Base-by-base conservation (phyloP, 352 stramenopile genomes). In the Globisporangium abappressorium region DNA sequence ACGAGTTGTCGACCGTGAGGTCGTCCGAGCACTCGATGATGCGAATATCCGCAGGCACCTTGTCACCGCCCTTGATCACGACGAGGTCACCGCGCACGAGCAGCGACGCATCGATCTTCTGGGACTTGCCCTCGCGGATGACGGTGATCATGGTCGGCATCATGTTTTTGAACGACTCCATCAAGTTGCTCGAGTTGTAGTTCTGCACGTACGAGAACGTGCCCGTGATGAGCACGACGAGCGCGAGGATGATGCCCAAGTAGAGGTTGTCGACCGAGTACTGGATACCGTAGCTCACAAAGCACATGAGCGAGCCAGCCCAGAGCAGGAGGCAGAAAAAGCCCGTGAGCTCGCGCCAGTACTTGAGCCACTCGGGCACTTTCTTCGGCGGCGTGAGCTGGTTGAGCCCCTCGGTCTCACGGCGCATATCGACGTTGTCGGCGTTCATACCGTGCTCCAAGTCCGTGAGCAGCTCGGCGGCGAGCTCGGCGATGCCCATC, bases 21-120 rank as follows among this genome's bases (percentile, higher is more conserved):
- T 98, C 93, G 79, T 98, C 92, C 20, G 91, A 97, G 65, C 86
- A 92, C 62, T 98, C 84, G n/a, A 99, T 71, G 59, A 99, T 80
- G 22, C 92, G 91, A 30, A 99, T 84, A 72, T 99, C 97, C 5
- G 96, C 97, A 9, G 97, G 91, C 0, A 99, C 94, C 71, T 98
- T 94, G 71, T 98, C 91, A 38, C 93, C 93, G 34, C 78, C 85
- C 61, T 97, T 94, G 7, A 98, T 69, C 24, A 91, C 54, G 28
- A 98, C 79, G 20, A 98, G 78, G 70, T 98, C 94, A 34, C 94
- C 94, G 38, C 79, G 75, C 6, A 97, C 87, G 8, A 98, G 76
- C 57, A 92, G 72, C 3, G 68, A 73, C 2, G 92, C 86, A 22
- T 94, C 84, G 38, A 94, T 81, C 62, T 90, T 92, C 53, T 91